Base-by-base conservation (phyloP, 352 stramenopile genomes). In the Aphanomyces euteiches region DNA sequence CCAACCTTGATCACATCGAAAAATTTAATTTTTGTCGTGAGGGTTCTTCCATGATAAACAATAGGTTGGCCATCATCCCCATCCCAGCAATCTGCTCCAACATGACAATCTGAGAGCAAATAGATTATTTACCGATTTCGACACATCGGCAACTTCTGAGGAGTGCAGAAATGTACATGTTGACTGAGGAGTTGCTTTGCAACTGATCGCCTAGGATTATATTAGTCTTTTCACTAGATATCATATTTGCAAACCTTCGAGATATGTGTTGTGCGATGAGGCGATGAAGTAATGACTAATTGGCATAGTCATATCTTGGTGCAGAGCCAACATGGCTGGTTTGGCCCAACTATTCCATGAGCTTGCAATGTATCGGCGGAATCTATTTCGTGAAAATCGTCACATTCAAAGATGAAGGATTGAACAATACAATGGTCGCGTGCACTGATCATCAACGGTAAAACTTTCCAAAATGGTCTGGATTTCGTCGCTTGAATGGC, bases 271-370 rank as follows among this genome's bases (percentile, higher is more conserved):
- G 77, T 97, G 91, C 38, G 75, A 87, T 6, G 82, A 90, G 50
- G 90, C 89, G 50, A 96, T 93, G 75, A 81, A 97, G 77, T 97
- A 97, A 78, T 96, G 80, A 19, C 78, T 89, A 38, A 97, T 70
- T 13, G 89, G 88, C 56, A 82, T 76, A 7, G 69, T 79, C 89
- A 97, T 96, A 57, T 85, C 77, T 59, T 81, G 75, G 68, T 79
- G 73, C 43, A 77, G 66, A 13, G 45, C 13, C 41, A 59, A 47
- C 8, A 37, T 59, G 41, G 53, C 72, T 7, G 37, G n/a, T 8
- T 74, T 59, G 41, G 64, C 36, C 63, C 47, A 76, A 69, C 6
- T 73, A 47, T 50, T 74, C 48, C 36, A 67, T 71, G 4, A 56
- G 37, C 36, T 73, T 54, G 36, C 41, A 13, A 48, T 72, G 73